Base-by-base conservation (phyloP, 1,284 basidiomycete genomes). In the Ustilago xerochloae region DNA sequence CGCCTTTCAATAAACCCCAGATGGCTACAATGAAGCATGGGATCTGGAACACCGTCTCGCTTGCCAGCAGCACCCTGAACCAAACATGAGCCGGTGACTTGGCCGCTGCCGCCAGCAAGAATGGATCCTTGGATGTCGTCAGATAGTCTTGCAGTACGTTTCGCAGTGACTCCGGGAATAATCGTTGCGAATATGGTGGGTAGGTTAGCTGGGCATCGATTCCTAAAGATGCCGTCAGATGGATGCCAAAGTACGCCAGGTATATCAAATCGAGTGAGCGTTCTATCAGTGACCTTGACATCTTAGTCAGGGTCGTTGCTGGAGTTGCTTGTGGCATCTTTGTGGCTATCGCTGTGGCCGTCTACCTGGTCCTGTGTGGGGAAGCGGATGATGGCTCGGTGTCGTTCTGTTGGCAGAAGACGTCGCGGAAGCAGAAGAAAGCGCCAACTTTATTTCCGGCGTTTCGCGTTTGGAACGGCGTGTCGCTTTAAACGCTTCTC, bases 121-220 rank as follows among this genome's bases (percentile, higher is more conserved):
- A 71, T 12, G 77, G 77, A 49, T 79, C 77, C 10, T 51, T 52
- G 4, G 72, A 75, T 6, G 50, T 56, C 8, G 47, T 38, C 28
- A 79, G 15, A 48, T 78, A 79, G 52, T 73, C 68, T 28, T 54
- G 49, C 38, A 75, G 38, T 22, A 76, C 65, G 6, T 54, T 54
- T 9, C 56, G 57, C 26, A 79, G 39, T 9, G 62, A 33, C n/a
- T 47, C 38, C 4, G 77, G 76, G 38, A 76, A 73, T 12, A 78
- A 10, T 1, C 49, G 29, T 29, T 63, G 63, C 22, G 69, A 66
- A 56, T 66, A 67, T 3, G 69, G 69, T 20, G 72, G 75, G 20
- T 61, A 77, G 18, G 71, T 69, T 12, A 65, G 47, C 48, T 79
- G 77, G 15, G 63, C 71, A 64, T 79, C 77, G 24, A 79, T 51